A percentile compares a stretch with the other conserved stretches of the same genome.
Conservation (phyloP, 1,284 basidiomycete species). For the Cryptococcus maquisensis region DNA sequence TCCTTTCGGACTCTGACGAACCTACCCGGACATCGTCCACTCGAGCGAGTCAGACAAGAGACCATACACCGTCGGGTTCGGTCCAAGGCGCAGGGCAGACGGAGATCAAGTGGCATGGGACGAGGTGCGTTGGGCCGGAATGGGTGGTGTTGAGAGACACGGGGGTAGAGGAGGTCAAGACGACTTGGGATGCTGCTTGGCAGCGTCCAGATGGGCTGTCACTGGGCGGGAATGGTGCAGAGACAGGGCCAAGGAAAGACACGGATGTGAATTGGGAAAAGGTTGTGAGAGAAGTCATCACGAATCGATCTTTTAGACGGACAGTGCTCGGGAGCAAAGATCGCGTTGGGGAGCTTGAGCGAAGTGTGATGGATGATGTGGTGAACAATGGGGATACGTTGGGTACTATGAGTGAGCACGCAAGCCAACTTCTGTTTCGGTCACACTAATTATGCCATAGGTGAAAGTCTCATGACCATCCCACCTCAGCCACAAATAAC, state of each 20-base stretch:
- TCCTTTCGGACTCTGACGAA: background rate
- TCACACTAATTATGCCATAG: background rate
- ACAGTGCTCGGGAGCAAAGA: background rate
- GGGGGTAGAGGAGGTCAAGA: background rate
- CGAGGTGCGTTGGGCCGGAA: slow-evolving; percentile 28
- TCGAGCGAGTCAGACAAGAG: background rate
- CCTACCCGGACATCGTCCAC: background rate
- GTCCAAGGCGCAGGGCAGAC: slow-evolving; percentile 12
- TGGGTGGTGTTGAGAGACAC: slow-evolving; percentile 22
- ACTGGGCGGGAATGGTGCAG: background rate
- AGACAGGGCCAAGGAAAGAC: background rate
- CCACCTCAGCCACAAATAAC: slow-evolving; percentile 17
- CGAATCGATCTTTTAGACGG: slow-evolving; percentile 6
- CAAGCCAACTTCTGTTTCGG: no score
- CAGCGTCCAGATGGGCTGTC: background rate
- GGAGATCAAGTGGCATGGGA: slow-evolving; percentile 23
- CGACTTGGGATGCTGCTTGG: slow-evolving; percentile 8
- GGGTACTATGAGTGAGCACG: no score
- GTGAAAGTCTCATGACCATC: background rate
- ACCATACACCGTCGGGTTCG: background rate
- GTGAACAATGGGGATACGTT: background rate
- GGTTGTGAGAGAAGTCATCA: slow-evolving; percentile 10
- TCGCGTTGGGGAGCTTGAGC: no score
- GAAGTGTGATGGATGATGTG: background rate
- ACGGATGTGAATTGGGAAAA: slow-evolving; percentile 3